phyloP scores from a whole-genome alignment of 75 land plant species.

The Cunninghamia lanceolata region DNA sequence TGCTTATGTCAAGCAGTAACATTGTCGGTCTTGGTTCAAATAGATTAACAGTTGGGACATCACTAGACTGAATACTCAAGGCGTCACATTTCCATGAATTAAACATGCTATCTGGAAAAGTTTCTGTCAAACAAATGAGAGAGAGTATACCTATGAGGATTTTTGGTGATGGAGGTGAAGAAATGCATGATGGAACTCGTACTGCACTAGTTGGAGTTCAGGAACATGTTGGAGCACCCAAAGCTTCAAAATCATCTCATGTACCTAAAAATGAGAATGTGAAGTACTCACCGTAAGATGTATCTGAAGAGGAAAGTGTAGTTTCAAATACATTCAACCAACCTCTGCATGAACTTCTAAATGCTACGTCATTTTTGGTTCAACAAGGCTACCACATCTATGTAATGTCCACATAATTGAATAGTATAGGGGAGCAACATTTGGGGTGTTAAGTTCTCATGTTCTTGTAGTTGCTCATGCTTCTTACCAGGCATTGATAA shows the following conservation, averaged over 20 bases:
- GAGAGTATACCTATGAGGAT: constrained; percentile 77
- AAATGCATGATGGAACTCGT: constrained; percentile 54
- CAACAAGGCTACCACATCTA: constrained; percentile 84
- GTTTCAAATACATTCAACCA: constrained; percentile 45
- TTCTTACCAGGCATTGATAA: constrained; percentile 93
- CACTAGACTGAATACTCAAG: constrained; percentile 30
- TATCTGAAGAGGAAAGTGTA: constrained; percentile 39
- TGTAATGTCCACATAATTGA: constrained; percentile 97
- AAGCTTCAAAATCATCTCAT: constrained; percentile 42
- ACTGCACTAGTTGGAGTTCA: constrained; percentile 89
- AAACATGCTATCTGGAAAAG: constrained; percentile 23
- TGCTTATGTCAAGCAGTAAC: constrained; percentile 22
- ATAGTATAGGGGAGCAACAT: constrained; percentile 87
- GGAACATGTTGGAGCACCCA: constrained; percentile 85
- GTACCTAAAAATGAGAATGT: constrained; percentile 34
- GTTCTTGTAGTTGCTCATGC: constrained; percentile 99
- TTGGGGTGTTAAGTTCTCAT: constrained; percentile 96
- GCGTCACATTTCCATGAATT: constrained; percentile 31
- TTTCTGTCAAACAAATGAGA: constrained; percentile 49
- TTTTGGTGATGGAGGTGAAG: constrained; percentile 85
- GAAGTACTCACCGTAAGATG: constrained; percentile 23
- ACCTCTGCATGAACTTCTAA: constrained; percentile 78
- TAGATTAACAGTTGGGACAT: constrained; percentile 15
- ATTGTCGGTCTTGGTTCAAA: constrained; percentile 16
- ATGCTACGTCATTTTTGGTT: constrained; percentile 72